Base-by-base conservation (phyloP, 345 rosid species). In the Acer yangbiense region DNA sequence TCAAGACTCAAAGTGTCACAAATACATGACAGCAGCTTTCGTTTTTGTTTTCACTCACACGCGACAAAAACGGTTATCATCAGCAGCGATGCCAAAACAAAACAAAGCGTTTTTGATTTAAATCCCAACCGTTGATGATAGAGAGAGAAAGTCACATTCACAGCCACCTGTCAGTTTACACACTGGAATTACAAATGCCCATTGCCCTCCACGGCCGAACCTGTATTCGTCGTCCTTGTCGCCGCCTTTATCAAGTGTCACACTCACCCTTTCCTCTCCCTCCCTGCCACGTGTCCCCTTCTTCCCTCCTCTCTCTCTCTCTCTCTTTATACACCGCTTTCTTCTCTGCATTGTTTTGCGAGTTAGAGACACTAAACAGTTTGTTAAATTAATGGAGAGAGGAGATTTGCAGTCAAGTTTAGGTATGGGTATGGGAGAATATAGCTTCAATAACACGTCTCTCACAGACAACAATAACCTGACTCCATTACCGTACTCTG, bases 281-380 rank as follows among this genome's bases (percentile, higher is more conserved):
- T 21, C 6, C 60, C 79, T 72, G 55, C 80, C 88, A 86, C 90
- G 85, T 79, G 86, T 72, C 82, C 76, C 29, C 39, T 35, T 35
- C 0, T 13, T 4, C 7, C 32, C 32, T 29, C 32, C 32, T 0
- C 55, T 23, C 29, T 4, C 54, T 20, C 52, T 2, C 12, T 48
- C 54, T 48, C 54, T 13, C 6, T 50, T 4, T 1, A 13, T 50
- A 3, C 3, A 50, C 55, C 14, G 5, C 17, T 18, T 50, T 3
- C 13, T 13, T 13, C 4, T 1, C 55, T 50, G 0, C 16, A 4
- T 13, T 14, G 1, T 10, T 50, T 50, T 14, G 1, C 18, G 1
- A 50, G 16, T 35, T 35, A 0, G 4, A 5, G 39, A 32, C 35
- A 48, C 12, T 12, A 3, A 2, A 2, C 4, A 3, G 55, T 50